phyloP scores from a whole-genome alignment of 352 stramenopile genomes.

The Phytophthora melonis region DNA sequence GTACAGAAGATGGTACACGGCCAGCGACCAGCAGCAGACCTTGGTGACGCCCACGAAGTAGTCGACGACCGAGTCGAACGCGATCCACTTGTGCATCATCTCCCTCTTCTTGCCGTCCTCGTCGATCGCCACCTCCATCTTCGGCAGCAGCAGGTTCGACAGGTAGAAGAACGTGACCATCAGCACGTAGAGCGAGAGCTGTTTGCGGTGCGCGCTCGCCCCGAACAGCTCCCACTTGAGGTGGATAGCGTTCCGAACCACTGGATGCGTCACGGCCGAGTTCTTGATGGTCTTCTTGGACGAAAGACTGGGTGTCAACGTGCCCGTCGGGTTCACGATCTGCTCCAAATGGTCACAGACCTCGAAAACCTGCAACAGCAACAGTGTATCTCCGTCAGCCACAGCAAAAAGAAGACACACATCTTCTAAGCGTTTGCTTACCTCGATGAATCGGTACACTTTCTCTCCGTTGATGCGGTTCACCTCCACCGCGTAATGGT shows the following conservation, averaged over 20 bases:
- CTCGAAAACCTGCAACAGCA: conserved; percentile 42
- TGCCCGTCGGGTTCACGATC: conserved; percentile 46
- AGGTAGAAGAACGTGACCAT: conserved; percentile 67
- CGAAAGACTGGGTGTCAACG: conserved; percentile 35
- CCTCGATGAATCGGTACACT: conserved; percentile 55
- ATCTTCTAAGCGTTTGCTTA: conserved; percentile 12
- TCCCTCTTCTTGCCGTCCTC: conserved; percentile 40
- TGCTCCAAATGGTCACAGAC: conserved; percentile 54
- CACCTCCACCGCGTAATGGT: conserved; percentile 58
- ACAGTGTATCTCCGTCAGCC: neutral
- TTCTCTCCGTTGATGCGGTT: conserved; percentile 61
- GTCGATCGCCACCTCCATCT: conserved; percentile 47
- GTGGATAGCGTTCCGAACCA: conserved; percentile 59
- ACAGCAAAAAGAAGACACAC: conserved; percentile 3
- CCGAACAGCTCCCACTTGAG: conserved; percentile 70
- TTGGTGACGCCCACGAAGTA: conserved; percentile 57
- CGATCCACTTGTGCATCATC: conserved; percentile 49
- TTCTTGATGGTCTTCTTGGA: conserved; percentile 48
- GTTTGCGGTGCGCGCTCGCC: conserved; percentile 42
- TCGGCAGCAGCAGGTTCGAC: conserved; percentile 57
- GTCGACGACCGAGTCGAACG: conserved; percentile 49
- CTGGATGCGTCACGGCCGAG: conserved; percentile 54
- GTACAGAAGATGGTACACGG: conserved; percentile 63
- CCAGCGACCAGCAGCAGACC: conserved; percentile 50
- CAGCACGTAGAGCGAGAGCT: conserved; percentile 55